A percentile compares a stretch with the other conserved stretches of the same genome.
phyloP scores from a whole-genome alignment of 345 rosid species.

The thale cress (Arabidopsis thaliana) region TAIR10.1 NC_003076.8:4143001-4143500 shows the following conservation, averaged over 20 bases:
- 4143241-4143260: slow-evolving; percentile 56
- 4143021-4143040: slow-evolving; percentile 7
- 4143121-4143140: slow-evolving; percentile 24
- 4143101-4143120: slow-evolving; percentile 54
- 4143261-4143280: slow-evolving; percentile 52
- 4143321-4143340: neutral
- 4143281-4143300: slow-evolving; percentile 58
- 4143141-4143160: slow-evolving; percentile 17
- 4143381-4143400: neutral
- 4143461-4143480: slow-evolving; percentile 2
- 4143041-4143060: slow-evolving; percentile 53
- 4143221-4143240: slow-evolving; percentile 54
- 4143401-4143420: neutral
- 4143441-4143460: neutral
- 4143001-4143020: slow-evolving; percentile 3
- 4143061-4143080: slow-evolving; percentile 42
- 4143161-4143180: slow-evolving; percentile 43
- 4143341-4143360: neutral
- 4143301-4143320: neutral
- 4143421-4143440: neutral
- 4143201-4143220: slow-evolving; percentile 51
- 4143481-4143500: neutral
- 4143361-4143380: neutral
- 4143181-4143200: slow-evolving; percentile 51
- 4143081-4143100: slow-evolving; percentile 57